Base-by-base conservation (phyloP, 331 rosid species). In the Malus hybrid region DNA sequence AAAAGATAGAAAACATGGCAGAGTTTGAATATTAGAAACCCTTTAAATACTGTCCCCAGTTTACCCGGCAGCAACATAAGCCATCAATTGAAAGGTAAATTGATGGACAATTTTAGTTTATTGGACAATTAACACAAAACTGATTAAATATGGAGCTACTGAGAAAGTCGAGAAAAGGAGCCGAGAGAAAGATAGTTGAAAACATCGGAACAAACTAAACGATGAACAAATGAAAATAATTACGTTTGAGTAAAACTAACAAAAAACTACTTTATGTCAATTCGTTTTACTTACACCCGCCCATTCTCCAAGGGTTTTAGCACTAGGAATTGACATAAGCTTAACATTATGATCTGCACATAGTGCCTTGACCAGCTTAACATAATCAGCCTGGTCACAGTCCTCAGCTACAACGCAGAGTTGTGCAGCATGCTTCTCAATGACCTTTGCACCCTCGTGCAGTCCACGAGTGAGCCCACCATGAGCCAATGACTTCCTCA, bases 261-360 rank as follows among this genome's bases (percentile, higher is more conserved):
- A 8, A 18, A 33, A 33, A 33, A 33, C 36, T 24, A 11, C 42
- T 27, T 7, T 13, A n/a, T 7, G 39, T 14, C 14, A 46, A 48
- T 24, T 15, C 22, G 19, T 74, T 56, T 14, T 6, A 81, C 81
- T 76, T 81, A 81, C 85, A 57, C 85, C 85, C 60, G 78, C 81
- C 85, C 84, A 81, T 60, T 81, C 85, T 63, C 84, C 84, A 31
- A 80, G 77, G 20, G 84, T 80, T 73, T 76, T 80, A 63, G 80
- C 80, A 15, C 69, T 81, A 31, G 85, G 85, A 55, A 81, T 78
- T 0, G 85, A 67, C 70, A 81, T 29, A 75, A 81, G 57, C 46
- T 81, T 81, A 10, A 81, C 85, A 10, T 81, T 76, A 69, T 81
- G 81, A 59, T 81, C 85, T 6, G 85, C 78, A 48, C 85, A 81